Conservation (phyloP, 805 yeast genomes). For the Candida wancherniae region DNA sequence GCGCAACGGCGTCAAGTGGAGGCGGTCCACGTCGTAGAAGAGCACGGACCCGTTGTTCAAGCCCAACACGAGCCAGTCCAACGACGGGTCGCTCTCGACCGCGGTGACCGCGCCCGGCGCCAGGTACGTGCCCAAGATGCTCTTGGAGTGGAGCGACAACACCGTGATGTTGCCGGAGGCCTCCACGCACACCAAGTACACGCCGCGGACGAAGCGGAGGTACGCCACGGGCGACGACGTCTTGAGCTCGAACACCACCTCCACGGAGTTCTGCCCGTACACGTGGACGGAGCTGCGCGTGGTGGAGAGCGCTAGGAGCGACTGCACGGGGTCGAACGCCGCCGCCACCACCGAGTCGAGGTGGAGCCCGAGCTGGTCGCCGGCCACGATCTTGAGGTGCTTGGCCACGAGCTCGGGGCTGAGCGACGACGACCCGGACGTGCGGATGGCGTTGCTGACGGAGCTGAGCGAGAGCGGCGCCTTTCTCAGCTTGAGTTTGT, state of each 20-base stretch:
- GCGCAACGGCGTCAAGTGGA: slow-evolving; percentile 56
- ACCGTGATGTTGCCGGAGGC: slow-evolving; percentile 57
- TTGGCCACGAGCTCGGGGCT: slow-evolving; percentile 35
- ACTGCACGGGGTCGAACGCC: slow-evolving; percentile 86
- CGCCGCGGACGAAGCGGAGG: slow-evolving; percentile 70
- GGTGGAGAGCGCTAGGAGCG: slow-evolving; percentile 78
- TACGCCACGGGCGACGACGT: slow-evolving; percentile 47
- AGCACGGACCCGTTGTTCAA: slow-evolving; percentile 66
- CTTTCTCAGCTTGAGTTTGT: slow-evolving; percentile 35
- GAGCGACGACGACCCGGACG: slow-evolving; percentile 24
- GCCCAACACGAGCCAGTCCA: slow-evolving; percentile 85
- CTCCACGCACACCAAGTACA: slow-evolving; percentile 73
- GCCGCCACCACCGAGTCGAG: slow-evolving; percentile 60
- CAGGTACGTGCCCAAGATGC: slow-evolving; percentile 53
- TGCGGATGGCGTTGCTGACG: slow-evolving; percentile 39
- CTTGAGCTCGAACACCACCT: slow-evolving; percentile 55
- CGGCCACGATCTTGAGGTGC: slow-evolving; percentile 23
- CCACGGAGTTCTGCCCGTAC: slow-evolving; percentile 79
- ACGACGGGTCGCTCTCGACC: slow-evolving; percentile 74
- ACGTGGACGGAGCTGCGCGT: slow-evolving; percentile 66
- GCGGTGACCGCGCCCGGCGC: slow-evolving; percentile 66
- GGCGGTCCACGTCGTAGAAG: slow-evolving; percentile 79
- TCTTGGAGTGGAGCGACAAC: slow-evolving; percentile 62
- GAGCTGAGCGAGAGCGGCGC: slow-evolving; percentile 39
- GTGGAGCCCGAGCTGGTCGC: slow-evolving; percentile 35